phyloP scores from a whole-genome alignment of 305 asterid genomes.

The Fraxinus nigra region DNA sequence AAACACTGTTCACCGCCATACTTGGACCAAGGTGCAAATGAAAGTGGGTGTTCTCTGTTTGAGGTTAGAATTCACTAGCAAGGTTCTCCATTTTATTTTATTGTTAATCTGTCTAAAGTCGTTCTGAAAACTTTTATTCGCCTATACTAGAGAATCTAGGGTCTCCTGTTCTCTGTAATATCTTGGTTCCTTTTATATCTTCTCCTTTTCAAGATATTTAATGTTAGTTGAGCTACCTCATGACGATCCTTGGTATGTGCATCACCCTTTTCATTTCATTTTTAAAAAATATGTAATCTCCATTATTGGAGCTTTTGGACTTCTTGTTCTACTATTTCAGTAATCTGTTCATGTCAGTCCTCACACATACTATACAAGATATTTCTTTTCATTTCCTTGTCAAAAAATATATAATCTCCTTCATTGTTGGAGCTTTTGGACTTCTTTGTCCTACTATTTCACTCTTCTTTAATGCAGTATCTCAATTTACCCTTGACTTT shows the following conservation, averaged over 20 bases:
- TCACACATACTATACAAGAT: not conserved
- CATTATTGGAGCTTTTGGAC: not conserved
- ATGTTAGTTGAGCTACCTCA: not conserved
- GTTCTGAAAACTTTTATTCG: not conserved
- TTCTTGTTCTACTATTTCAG: not conserved
- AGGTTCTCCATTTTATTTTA: constrained; percentile 4
- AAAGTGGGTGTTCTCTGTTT: constrained; percentile 22
- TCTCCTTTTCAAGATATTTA: not conserved
- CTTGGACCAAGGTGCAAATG: constrained; percentile 29
- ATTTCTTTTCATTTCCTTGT: not conserved
- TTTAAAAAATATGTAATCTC: not conserved
- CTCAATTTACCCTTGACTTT: not conserved
- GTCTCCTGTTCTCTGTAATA: constrained; percentile 6
- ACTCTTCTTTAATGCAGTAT: not conserved
- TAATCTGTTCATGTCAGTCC: not conserved
- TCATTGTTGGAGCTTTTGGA: not conserved
- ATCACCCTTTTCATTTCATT: not conserved
- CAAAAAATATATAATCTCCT: not conserved
- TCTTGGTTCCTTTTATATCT: not conserved
- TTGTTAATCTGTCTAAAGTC: not conserved
- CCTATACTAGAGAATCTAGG: not conserved
- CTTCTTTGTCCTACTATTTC: not conserved
- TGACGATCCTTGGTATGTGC: not conserved
- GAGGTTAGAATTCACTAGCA: constrained; percentile 45
- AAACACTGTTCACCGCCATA: constrained; percentile 62